A percentile compares a stretch with the other conserved stretches of the same genome.
Evolutionary conservation across 164 flowering plant genomes (phyloP).

Genomic region (Malania oleifera): DNA sequence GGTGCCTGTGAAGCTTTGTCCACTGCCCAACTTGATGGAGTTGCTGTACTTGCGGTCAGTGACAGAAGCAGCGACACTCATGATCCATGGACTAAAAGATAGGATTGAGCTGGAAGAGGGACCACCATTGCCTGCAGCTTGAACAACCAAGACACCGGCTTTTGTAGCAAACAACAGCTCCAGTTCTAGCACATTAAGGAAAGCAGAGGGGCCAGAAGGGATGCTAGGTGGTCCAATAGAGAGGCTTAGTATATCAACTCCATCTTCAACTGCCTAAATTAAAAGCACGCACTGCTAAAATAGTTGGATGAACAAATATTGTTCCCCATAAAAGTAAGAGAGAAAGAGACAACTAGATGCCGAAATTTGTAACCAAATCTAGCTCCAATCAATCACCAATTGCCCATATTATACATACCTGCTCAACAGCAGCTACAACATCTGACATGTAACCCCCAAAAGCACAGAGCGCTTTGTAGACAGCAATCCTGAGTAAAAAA

Average conservation of each 20-base stretch:
- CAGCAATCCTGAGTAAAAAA: slow-evolving; percentile 42
- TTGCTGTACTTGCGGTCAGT: slow-evolving; percentile 48
- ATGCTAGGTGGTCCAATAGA: slow-evolving; percentile 53
- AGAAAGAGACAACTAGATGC: too few species aligned
- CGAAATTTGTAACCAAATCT: too few species aligned
- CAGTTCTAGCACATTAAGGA: slow-evolving; percentile 49
- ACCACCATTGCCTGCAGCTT: slow-evolving; percentile 59
- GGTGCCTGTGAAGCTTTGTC: slow-evolving; percentile 36
- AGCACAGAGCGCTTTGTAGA: slow-evolving; percentile 52
- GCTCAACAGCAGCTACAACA: slow-evolving; percentile 64
- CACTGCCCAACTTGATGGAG: slow-evolving; percentile 36
- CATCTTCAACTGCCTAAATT: slow-evolving; percentile 57
- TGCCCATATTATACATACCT: slow-evolving; percentile 25
- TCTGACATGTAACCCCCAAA: slow-evolving; percentile 65
- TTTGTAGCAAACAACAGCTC: slow-evolving; percentile 46
- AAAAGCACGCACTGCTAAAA: background rate
- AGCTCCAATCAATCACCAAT: too few species aligned
- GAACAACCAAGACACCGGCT: slow-evolving; percentile 60
- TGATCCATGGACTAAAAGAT: slow-evolving; percentile 69
- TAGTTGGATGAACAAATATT: too few species aligned
- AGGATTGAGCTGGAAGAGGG: slow-evolving; percentile 47
- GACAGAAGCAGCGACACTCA: slow-evolving; percentile 50
- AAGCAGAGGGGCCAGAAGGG: slow-evolving; percentile 46
- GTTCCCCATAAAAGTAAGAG: too few species aligned
- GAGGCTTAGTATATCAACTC: slow-evolving; percentile 57